Conservation (phyloP, 371 early-diverging fungal genomes). For the Mortierella sp. region DNA sequence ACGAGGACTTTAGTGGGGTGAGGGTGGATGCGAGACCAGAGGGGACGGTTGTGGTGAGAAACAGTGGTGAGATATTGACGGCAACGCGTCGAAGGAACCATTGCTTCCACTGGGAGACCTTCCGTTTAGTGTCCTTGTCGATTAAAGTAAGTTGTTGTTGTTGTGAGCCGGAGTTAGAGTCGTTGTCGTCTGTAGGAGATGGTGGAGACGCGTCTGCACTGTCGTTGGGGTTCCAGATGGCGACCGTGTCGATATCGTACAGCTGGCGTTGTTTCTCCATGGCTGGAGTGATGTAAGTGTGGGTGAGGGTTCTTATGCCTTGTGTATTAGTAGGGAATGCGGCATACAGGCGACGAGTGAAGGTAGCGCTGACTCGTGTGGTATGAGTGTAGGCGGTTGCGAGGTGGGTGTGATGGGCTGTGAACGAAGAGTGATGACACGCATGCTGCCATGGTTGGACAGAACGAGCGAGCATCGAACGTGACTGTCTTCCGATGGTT, state of each 20-base stretch:
- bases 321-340: background rate
- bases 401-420: background rate
- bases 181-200: background rate
- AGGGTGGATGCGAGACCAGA: conserved; percentile 55
- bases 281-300: background rate
- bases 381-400: background rate
- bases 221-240: conserved; percentile 60
- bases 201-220: conserved; percentile 28
- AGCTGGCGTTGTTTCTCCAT: conserved; percentile 59
- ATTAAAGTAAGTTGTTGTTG: conserved; percentile 31
- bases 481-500: background rate
- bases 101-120: conserved; percentile 31
- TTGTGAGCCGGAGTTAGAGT: background rate
- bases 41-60: conserved; percentile 61
- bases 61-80: conserved; percentile 52
- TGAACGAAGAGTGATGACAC: background rate
- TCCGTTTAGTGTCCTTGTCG: conserved; percentile 38
- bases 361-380: background rate
- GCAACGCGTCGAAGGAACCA: conserved; percentile 55
- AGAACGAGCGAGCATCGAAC: too few species aligned
- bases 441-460: background rate
- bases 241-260: conserved; percentile 60
- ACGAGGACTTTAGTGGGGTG: conserved; percentile 53
- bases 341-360: background rate
- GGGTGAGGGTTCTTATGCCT: background rate